Evolutionary conservation across 257 asterid genomes (phyloP).

Genomic region (Dorcoceras hygrometricum): DNA sequence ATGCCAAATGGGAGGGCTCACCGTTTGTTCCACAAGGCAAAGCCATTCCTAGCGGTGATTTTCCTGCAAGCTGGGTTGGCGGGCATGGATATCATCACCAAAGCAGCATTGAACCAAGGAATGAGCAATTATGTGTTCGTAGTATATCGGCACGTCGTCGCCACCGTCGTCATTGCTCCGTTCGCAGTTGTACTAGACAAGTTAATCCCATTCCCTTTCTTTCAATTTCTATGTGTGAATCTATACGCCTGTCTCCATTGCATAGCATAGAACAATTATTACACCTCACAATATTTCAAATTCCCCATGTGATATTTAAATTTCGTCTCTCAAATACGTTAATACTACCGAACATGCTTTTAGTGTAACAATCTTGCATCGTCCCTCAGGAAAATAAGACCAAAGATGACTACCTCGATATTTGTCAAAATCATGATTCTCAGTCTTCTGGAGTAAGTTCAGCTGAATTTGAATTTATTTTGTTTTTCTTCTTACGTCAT

Average conservation of each 20-base stretch:
- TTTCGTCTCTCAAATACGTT: too few relatives aligned
- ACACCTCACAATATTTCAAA: too few relatives aligned
- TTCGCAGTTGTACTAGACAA: constrained; percentile 80
- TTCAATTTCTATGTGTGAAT: neutral
- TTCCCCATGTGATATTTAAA: too few relatives aligned
- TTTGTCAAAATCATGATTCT: constrained; percentile 62
- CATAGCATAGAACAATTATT: neutral
- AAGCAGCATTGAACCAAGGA: constrained; percentile 83
- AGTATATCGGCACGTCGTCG: constrained; percentile 83
- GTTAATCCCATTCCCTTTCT: constrained; percentile 29
- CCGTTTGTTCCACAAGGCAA: constrained; percentile 35
- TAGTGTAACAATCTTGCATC: neutral
- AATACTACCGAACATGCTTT: too few relatives aligned
- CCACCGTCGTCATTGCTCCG: constrained; percentile 73
- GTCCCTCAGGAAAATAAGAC: constrained; percentile 74
- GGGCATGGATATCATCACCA: constrained; percentile 87
- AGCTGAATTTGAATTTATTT: neutral
- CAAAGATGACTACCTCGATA: constrained; percentile 68
- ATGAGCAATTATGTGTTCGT: constrained; percentile 94
- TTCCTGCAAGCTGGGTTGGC: constrained; percentile 85
- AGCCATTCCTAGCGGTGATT: constrained; percentile 69
- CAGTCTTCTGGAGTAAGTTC: constrained; percentile 74
- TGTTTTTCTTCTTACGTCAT: neutral
- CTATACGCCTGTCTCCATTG: neutral
- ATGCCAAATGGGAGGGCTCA: constrained; percentile 23